Base-by-base conservation (phyloP, 768 basidiomycete species). In the Macrolepiota fuliginosa region DNA sequence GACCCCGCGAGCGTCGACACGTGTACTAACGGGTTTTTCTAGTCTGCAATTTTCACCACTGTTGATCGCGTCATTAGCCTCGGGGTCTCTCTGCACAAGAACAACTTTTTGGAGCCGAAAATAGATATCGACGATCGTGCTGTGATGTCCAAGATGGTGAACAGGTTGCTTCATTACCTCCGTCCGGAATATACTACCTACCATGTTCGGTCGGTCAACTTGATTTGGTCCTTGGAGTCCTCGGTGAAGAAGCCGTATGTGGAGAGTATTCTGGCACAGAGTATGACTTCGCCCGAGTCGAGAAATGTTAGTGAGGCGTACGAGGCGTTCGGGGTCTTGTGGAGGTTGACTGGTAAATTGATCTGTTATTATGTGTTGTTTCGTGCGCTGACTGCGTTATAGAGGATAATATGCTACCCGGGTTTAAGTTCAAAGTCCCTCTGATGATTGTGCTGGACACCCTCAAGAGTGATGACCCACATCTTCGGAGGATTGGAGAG, bases 281-380 rank as follows among this genome's bases (percentile, higher is more conserved):
- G 81, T 15, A 82, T 98, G 77, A 81, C 81, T 10, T 83, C 87
- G 6, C 69, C 80, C 0, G 80, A 86, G 35, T 73, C 77, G 6
- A 69, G 69, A 1, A 77, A 79, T 45, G 75, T 81, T 2, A 74
- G 82, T 17, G 82, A 84, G 19, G 84, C 87, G 1, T 92, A 88
- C 68, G 91, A 96, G 65, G 91, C 91, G 0, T 98, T 99, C 71
- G 95, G 96, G 2, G 85, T 92, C 3, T 76, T 99, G 5, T 99
- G 96, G 96, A 83, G 94, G 61, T 75, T 95, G 61, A 90, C 89
- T 53, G 94, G 96, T 91, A 52, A 62, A 80, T 67, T 7, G 45
- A 15, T 53, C 13, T 51, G 46, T 25, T 9, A 15, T 22, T 24
- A 15, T 42, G 9, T 62, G 47, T 59, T 42, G 25, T 62, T 10